Percentiles rank a stretch among this genome's conserved stretches.
Evolutionary conservation across 305 asterid species (phyloP).

Genomic region (Solanum hybrid): DNA sequence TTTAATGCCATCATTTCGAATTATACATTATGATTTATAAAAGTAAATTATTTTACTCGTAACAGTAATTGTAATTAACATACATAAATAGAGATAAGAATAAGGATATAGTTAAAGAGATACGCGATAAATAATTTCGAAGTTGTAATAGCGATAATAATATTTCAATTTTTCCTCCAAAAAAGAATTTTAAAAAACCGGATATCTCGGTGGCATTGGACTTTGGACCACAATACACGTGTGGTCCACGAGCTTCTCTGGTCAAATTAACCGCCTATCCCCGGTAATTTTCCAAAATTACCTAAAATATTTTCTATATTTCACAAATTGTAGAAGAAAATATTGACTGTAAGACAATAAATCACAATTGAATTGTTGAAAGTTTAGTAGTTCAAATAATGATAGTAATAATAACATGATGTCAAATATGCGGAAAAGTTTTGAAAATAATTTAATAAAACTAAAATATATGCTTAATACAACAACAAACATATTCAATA

Average conservation of each 20-base stretch:
- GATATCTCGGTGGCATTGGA: constrained; percentile 18
- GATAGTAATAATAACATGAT: background rate
- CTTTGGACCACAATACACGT: constrained; percentile 17
- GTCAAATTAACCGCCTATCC: constrained; percentile 15
- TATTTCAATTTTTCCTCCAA: background rate
- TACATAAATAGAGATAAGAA: too few relatives aligned
- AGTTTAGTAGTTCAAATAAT: background rate
- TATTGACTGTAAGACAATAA: background rate
- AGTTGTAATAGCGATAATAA: too few relatives aligned
- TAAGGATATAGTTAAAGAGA: background rate
- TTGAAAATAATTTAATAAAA: background rate
- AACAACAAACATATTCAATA: background rate
- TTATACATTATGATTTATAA: too few relatives aligned
- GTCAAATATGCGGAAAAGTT: background rate
- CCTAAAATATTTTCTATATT: background rate
- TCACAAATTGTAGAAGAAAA: background rate
- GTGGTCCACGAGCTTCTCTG: constrained; percentile 23
- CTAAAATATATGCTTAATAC: background rate
- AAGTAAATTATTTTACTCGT: too few relatives aligned
- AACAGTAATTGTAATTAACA: too few relatives aligned
- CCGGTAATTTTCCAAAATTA: background rate
- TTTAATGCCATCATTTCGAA: background rate
- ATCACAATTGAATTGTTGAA: background rate
- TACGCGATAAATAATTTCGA: too few relatives aligned
- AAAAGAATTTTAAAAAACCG: background rate